Conservation (phyloP, 2,329 filamentous ascomycete genomes). For the Aquanectria penicillioides region DNA sequence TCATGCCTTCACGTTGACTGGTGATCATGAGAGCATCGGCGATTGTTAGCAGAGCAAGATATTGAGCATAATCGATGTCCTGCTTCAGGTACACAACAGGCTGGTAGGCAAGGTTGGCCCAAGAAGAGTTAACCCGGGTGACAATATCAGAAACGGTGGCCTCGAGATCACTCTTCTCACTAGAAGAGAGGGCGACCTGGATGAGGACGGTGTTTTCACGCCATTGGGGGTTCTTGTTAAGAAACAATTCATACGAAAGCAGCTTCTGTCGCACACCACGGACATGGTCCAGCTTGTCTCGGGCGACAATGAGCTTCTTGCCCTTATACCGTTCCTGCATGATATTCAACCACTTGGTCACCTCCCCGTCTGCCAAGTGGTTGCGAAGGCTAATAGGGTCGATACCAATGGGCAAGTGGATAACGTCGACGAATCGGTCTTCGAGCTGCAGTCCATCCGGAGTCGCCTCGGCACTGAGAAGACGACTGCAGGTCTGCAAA, state of each 20-base stretch:
- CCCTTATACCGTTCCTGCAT: constrained; percentile 86
- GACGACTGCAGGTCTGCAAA: constrained; percentile 91
- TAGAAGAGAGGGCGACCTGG: constrained; percentile 91
- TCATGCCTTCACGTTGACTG: constrained; percentile 96
- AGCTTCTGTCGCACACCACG: constrained; percentile 94
- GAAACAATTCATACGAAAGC: constrained; percentile 89
- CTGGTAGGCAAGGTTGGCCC: constrained; percentile 91
- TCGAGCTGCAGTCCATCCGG: constrained; percentile 90
- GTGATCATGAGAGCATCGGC: constrained; percentile 95
- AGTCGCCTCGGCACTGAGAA: constrained; percentile 90
- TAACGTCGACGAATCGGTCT: constrained; percentile 91
- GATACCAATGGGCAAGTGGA: constrained; percentile 88
- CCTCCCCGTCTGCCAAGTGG: constrained; percentile 77
- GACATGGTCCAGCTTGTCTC: constrained; percentile 93
- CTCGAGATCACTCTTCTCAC: constrained; percentile 87
- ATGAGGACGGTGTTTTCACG: constrained; percentile 88
- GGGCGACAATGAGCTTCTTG: constrained; percentile 90
- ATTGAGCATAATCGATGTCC: constrained; percentile 92
- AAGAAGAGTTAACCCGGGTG: constrained; percentile 90
- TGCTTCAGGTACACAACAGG: constrained; percentile 94
- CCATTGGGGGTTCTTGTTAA: constrained; percentile 94
- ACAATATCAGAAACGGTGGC: constrained; percentile 93
- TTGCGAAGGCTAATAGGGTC: constrained; percentile 80
- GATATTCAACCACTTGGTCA: constrained; percentile 80
- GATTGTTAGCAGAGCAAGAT: constrained; percentile 88